Evolutionary conservation across 305 asterid genomes (phyloP).

Genomic region (Fraxinus platypoda): DNA sequence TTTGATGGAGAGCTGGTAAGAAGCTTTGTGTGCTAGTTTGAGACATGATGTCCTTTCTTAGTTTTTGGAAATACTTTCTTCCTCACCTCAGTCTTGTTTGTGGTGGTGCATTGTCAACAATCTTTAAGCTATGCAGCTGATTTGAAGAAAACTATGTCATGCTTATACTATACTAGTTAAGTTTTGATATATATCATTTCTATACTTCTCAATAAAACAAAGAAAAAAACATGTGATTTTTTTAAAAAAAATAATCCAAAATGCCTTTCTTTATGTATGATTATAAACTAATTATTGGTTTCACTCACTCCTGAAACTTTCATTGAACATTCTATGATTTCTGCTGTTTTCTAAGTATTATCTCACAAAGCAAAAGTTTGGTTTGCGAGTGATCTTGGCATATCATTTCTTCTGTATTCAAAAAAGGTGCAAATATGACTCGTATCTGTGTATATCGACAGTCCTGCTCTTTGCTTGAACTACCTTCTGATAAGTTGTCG

Average conservation of each 20-base stretch:
- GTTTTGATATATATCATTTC: not conserved
- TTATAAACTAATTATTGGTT: not conserved
- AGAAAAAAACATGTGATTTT: not conserved
- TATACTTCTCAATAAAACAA: not conserved
- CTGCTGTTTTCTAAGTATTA: not conserved
- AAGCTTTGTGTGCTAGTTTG: conserved; percentile 7
- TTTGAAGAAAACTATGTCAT: not conserved
- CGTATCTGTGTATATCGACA: not conserved
- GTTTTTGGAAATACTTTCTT: not conserved
- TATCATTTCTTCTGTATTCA: not conserved
- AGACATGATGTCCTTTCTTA: not conserved
- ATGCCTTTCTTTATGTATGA: not conserved
- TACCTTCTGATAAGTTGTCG: not conserved
- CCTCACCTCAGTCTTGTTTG: not conserved
- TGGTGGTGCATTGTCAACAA: not conserved
- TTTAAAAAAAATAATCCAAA: not conserved
- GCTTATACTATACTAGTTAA: not conserved
- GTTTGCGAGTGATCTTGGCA: not conserved
- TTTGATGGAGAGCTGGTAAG: conserved; percentile 98
- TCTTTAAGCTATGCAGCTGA: not conserved
- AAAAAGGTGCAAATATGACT: not conserved
- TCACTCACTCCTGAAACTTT: not conserved
- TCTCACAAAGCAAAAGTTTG: not conserved
- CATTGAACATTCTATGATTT: not conserved
- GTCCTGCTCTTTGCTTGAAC: not conserved